Percentiles rank a stretch among this genome's conserved stretches.
Evolutionary conservation across 106 monocot species (phyloP).

Genomic region (Dioscorea alata): DNA sequence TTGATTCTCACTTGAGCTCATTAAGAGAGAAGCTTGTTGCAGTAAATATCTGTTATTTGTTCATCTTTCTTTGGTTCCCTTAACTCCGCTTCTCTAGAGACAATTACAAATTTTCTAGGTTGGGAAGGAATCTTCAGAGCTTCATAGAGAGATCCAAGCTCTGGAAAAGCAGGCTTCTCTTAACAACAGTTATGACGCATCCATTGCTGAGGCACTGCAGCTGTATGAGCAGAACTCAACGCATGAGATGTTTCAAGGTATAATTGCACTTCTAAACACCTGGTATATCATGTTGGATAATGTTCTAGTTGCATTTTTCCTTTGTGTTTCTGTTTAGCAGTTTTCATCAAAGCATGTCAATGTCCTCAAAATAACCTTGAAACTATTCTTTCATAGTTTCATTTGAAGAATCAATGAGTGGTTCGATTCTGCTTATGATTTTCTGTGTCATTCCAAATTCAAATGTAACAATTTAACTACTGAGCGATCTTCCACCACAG

Average conservation of each 20-base stretch:
- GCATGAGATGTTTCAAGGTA: conserved; percentile 47
- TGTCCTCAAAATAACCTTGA: background rate
- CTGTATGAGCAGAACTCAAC: conserved; percentile 32
- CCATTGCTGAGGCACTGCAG: conserved; percentile 28
- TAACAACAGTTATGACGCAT: conserved; percentile 19
- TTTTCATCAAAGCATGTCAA: too few relatives aligned
- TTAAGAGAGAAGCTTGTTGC: conserved; percentile 58
- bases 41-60: conserved; percentile 29
- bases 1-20: conserved; percentile 47
- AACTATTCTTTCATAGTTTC: too few relatives aligned
- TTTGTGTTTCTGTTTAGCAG: background rate
- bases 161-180: conserved; percentile 49
- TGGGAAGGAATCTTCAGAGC: conserved; percentile 39
- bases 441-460: background rate
- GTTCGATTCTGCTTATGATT: background rate
- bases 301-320: background rate
- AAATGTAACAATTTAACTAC: too few relatives aligned
- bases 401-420: too few relatives aligned
- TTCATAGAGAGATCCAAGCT: conserved; percentile 32
- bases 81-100: background rate
- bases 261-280: background rate
- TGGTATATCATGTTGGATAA: too few relatives aligned
- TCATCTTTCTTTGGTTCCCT: background rate
- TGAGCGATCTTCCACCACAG: too few relatives aligned
- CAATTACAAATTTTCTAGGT: conserved; percentile 16